Evolutionary conservation across 2,329 filamentous ascomycete genomes (phyloP).

Genomic region (Penicillium sp.): DNA sequence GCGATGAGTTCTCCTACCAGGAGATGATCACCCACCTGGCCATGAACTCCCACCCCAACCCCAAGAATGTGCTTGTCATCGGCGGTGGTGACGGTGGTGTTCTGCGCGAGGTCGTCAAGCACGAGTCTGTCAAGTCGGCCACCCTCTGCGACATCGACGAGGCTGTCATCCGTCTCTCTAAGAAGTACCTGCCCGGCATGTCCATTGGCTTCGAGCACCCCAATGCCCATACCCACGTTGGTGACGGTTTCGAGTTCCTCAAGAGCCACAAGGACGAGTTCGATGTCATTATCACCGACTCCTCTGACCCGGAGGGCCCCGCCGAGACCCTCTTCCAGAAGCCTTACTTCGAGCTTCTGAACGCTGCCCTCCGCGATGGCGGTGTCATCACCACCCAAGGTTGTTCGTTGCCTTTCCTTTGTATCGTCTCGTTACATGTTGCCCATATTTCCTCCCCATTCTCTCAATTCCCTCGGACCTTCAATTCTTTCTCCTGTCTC

Average conservation of each 20-base stretch:
- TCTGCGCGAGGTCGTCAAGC: conserved; percentile 98
- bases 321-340: conserved; percentile 98
- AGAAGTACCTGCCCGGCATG: conserved; percentile 97
- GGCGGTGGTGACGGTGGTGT: conserved; percentile 97
- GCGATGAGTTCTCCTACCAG: conserved; percentile 99
- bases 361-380: conserved; percentile 86
- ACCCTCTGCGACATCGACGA: conserved; percentile 98
- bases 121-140: conserved; percentile 94
- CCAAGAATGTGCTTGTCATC: conserved; percentile 98
- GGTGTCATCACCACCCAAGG: conserved; percentile 99
- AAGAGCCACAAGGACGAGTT: conserved; percentile 96
- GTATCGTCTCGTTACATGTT: conserved; percentile 15
- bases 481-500: background rate
- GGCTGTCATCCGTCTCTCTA: conserved; percentile 97
- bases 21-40: conserved; percentile 99
- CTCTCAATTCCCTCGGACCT: conserved; percentile 31
- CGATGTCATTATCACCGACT: conserved; percentile 99
- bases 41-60: conserved; percentile 97
- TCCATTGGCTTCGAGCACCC: conserved; percentile 90
- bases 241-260: conserved; percentile 98
- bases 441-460: conserved; percentile 63
- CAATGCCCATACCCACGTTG: conserved; percentile 89
- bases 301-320: conserved; percentile 93
- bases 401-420: conserved; percentile 86
- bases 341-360: conserved; percentile 94